Percentiles rank a stretch among this genome's conserved stretches.
Evolutionary conservation across 371 early-diverging fungal species (phyloP).

Genomic region (Apophysomyces ossiformis): DNA sequence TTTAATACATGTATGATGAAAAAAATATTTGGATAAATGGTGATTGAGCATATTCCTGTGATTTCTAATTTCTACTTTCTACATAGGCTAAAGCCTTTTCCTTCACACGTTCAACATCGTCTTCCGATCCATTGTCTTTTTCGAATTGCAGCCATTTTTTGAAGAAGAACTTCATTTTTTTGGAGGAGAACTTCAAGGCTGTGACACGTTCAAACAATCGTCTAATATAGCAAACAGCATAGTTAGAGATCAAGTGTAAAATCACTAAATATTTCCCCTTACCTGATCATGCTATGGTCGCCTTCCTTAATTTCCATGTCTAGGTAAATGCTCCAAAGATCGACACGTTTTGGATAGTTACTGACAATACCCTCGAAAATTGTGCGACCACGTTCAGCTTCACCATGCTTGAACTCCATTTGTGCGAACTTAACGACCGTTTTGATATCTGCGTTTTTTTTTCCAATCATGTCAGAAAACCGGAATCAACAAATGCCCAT

Average conservation of each 20-base stretch:
- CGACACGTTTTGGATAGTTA: conserved; percentile 91
- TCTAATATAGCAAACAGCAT: conserved; percentile 38
- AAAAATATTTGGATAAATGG: conserved; percentile 13
- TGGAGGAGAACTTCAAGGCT: conserved; percentile 87
- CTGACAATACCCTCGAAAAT: conserved; percentile 93
- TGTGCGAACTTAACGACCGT: conserved; percentile 91
- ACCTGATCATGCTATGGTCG: conserved; percentile 72
- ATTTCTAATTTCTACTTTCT: conserved; percentile 46
- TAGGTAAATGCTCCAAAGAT: conserved; percentile 94
- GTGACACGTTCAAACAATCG: conserved; percentile 90
- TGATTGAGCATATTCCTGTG: background rate
- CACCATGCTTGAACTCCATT: conserved; percentile 93
- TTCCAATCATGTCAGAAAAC: background rate
- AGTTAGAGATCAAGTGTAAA: too few relatives aligned
- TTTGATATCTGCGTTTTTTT: conserved; percentile 53
- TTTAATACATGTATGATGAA: conserved; percentile 9
- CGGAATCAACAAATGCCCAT: background rate
- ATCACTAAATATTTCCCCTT: conserved; percentile 12
- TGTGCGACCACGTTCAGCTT: conserved; percentile 94
- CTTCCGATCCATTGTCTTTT: conserved; percentile 80
- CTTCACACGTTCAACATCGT: conserved; percentile 86
- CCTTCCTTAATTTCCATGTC: conserved; percentile 91
- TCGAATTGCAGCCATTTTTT: conserved; percentile 96
- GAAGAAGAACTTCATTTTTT: conserved; percentile 98
- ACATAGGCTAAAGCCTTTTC: conserved; percentile 86